Conservation (phyloP, 495 filamentous ascomycete species). For the Trypethelium eluteriae region DNA sequence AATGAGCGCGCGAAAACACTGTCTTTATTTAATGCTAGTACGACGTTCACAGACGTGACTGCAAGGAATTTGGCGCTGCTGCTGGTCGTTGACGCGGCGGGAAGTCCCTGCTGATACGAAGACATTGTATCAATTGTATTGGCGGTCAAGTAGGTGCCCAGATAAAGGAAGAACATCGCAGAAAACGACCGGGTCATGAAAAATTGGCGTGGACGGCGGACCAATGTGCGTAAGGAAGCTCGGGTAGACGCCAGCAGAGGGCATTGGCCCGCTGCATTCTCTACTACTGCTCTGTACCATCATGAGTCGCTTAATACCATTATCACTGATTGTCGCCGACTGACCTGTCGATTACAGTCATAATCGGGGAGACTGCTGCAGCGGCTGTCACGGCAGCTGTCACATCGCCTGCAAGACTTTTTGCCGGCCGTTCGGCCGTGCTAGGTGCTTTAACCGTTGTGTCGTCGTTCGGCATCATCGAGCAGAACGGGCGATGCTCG, state of each 20-base stretch:
- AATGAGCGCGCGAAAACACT: slow-evolving; percentile 6
- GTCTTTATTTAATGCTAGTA: slow-evolving; percentile 4
- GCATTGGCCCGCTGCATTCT: slow-evolving; percentile 4
- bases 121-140: not conserved
- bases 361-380: slow-evolving; percentile 4
- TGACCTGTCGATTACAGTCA: slow-evolving; percentile 11
- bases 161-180: slow-evolving; percentile 4
- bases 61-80: slow-evolving; percentile 8
- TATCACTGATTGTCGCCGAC: not conserved
- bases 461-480: not conserved
- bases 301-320: not conserved
- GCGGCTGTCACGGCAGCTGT: slow-evolving; percentile 2
- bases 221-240: slow-evolving; percentile 2
- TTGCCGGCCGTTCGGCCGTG: not conserved
- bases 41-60: slow-evolving; percentile 8
- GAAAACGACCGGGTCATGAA: slow-evolving; percentile 7
- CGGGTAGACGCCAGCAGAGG: slow-evolving; percentile 2
- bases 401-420: slow-evolving; percentile 1
- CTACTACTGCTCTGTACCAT: not conserved
- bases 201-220: slow-evolving; percentile 7
- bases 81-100: not conserved
- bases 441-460: not conserved
- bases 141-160: slow-evolving; percentile 8
- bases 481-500: slow-evolving; percentile 1
- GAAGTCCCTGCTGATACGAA: not conserved